Base-by-base conservation (phyloP, 2,329 filamentous ascomycete species). In the Sporothrix humicola region DNA sequence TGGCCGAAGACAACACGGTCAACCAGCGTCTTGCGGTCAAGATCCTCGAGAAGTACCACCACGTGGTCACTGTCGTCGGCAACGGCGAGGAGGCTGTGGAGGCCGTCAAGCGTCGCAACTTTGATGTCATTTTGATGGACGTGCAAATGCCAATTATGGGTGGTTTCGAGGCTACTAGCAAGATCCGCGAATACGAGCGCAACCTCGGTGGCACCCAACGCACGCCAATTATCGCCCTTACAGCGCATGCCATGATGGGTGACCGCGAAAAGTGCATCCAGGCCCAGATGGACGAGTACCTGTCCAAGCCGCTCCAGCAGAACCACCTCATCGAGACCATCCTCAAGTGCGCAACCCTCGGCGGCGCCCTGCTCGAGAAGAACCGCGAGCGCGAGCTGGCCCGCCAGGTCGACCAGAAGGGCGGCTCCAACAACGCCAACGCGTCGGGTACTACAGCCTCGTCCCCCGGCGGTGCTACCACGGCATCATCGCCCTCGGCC, bases 71-170 rank as follows among this genome's bases (percentile, higher is more conserved):
- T 0, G 96, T 99, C 31, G 96, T 97, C 59, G 94, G 95, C 78
- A 99, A 99, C 80, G 96, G 96, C 75, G 88, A 95, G 76, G 95
- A 98, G 80, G 96, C 96, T 1, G 90, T 98, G 15, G 93, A 98
- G 80, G 91, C 93, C n/a, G 91, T 98, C 78, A 95, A 97, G 86
- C 90, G 91, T 81, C 95, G 92, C 84, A 92, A 93, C 80, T 99
- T 97, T 81, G 96, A 99, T 81, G 93, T 97, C 75, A 96, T 99
- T 76, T 87, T 99, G 68, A 99, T 99, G 96, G 96, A 99, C 80
- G 96, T 99, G 20, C 96, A 98, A 81, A 99, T 99, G 96, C 96
- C 96, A n/a, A 93, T 98, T 79, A 98, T 98, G 95, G 96, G 96
- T 80, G 96, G 96, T 61, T 98, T 99, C 80, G 96, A 99, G 83